Percentiles rank a stretch among this genome's conserved stretches.
Conservation (phyloP, 768 basidiomycete species). For the Podaxis rugospora region DNA sequence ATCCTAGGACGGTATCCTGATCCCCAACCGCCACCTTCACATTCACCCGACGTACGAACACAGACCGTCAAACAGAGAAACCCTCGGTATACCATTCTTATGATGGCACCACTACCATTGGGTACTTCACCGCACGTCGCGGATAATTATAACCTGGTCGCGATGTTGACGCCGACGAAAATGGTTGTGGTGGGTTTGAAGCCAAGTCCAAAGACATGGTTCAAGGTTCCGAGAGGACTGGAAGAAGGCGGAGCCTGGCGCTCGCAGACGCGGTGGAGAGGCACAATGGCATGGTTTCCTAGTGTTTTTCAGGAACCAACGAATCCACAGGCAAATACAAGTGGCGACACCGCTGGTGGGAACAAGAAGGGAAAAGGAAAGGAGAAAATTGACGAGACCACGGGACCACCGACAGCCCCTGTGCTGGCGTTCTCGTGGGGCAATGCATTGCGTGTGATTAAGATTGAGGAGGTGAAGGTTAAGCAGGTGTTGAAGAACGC, state of each 20-base stretch:
- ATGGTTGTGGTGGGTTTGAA: conserved; percentile 91
- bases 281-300: conserved; percentile 81
- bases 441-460: conserved; percentile 55
- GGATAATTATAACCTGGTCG: conserved; percentile 76
- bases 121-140: conserved; percentile 71
- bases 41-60: conserved; percentile 16
- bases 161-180: conserved; percentile 86
- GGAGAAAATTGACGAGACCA: background rate
- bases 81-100: conserved; percentile 64
- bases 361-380: conserved; percentile 9
- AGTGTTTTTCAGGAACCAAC: conserved; percentile 34
- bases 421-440: conserved; percentile 88
- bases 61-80: conserved; percentile 38
- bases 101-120: conserved; percentile 78
- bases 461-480: conserved; percentile 55
- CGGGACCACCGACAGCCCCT: conserved; percentile 40
- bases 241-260: conserved; percentile 39
- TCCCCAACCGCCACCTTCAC: conserved; percentile 14
- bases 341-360: conserved; percentile 13
- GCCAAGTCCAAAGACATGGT: conserved; percentile 91
- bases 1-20: conserved; percentile 90
- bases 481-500: conserved; percentile 45
- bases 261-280: conserved; percentile 48
- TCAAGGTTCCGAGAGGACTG: conserved; percentile 58
- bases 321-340: conserved; percentile 12